Evolutionary conservation across 163 green algal species (phyloP).

Genomic region (Chlorella variabilis): DNA sequence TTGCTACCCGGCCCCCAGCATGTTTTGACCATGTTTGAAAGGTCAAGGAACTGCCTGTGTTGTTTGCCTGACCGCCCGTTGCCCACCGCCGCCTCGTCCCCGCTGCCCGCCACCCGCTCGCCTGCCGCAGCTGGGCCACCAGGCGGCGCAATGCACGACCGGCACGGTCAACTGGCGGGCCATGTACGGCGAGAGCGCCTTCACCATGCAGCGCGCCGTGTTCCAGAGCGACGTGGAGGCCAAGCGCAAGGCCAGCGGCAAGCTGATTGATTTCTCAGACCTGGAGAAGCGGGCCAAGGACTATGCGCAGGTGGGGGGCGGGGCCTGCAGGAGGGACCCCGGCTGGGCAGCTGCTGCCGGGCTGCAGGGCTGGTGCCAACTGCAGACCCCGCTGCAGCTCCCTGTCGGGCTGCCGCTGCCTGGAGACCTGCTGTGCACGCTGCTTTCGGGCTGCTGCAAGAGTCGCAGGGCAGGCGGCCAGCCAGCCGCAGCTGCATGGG

Average conservation of each 20-base stretch:
- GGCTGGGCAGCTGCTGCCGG: too few relatives aligned
- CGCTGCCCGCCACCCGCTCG: too few relatives aligned
- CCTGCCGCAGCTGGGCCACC: constrained; percentile 82
- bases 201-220: constrained; percentile 71
- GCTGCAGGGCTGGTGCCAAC: too few relatives aligned
- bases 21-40: too few relatives aligned
- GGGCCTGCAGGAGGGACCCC: too few relatives aligned
- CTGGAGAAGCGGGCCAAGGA: constrained; percentile 67
- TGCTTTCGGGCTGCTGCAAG: too few relatives aligned
- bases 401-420: too few relatives aligned
- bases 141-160: constrained; percentile 85
- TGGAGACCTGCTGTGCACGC: too few relatives aligned
- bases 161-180: constrained; percentile 92
- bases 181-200: constrained; percentile 89
- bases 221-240: constrained; percentile 79
- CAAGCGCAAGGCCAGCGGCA: constrained; percentile 61
- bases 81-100: neutral
- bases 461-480: too few relatives aligned
- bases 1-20: neutral
- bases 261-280: constrained; percentile 65
- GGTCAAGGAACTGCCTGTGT: too few relatives aligned
- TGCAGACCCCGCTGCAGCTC: too few relatives aligned
- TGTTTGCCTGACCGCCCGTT: neutral
- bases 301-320: constrained; percentile 65
- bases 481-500: too few relatives aligned